Base-by-base conservation (phyloP, 805 yeast genomes). In the Starmerella floris region DNA sequence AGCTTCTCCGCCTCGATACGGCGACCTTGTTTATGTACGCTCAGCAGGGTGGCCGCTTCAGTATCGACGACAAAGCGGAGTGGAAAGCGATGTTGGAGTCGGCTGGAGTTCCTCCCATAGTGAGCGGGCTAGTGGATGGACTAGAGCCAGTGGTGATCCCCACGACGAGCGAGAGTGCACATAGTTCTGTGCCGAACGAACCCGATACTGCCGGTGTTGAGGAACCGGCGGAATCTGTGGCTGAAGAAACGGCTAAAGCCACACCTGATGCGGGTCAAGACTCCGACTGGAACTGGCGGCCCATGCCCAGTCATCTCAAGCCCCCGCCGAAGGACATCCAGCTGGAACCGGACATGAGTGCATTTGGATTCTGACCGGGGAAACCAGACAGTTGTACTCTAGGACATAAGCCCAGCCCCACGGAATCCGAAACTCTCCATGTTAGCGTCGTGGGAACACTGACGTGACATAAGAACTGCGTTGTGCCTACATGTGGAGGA, bases 301-400 rank as follows among this genome's bases (percentile, higher is more conserved):
- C 33, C 5, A 10, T 43, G 31, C 46, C 45, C 2, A 17, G 26
- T 3, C 19, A 46, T 15, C 40, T 50, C 27, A 44, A 56, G 21
- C 57, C 60, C 16, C 76, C 79, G 1, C 77, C 79, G 3, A 63
- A 66, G n/a, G 58, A 66, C 2, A 72, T 70, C 28, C 77, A 76
- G 56, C 70, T 68, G 44, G 87, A 79, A 53, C 83, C 87, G 0
- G 85, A 80, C 54, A 77, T 80, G 85, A 75, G 79, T 56, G 70
- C 83, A 0, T 79, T 78, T 53, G 69, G 69, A 41, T 79, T 78
- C 55, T 73, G 69, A 10, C 4, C 21, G n/a, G 17, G 21, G 31
- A 28, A 13, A 28, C n/a, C n/a, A 13, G n/a, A n/a, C n/a, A n/a
- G n/a, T n/a, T n/a, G n/a, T n/a, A n/a, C n/a, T n/a, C n/a, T n/a